Conservation (phyloP, 345 rosid genomes). For the Erysimum cheiranthoides region DNA sequence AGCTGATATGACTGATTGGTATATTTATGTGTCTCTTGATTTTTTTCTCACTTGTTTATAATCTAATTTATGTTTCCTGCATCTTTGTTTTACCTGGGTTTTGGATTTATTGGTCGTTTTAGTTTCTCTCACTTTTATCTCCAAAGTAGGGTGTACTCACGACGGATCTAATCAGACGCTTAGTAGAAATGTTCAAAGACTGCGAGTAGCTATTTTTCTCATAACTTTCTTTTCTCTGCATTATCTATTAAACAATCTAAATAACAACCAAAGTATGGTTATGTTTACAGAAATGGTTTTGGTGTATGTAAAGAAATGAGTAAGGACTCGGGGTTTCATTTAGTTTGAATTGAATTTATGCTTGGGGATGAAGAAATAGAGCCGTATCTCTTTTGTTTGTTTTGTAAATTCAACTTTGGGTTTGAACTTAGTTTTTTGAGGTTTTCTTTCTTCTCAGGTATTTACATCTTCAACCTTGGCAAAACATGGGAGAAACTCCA, state of each 20-base stretch:
- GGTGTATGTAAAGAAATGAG: background rate
- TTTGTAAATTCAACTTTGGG: background rate
- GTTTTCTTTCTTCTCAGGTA: conserved; percentile 49
- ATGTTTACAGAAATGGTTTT: background rate
- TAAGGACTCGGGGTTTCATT: background rate
- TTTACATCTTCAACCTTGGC: conserved; percentile 87
- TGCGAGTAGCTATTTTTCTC: background rate
- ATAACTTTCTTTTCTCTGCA: background rate
- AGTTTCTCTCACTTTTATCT: background rate
- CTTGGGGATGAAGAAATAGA: background rate
- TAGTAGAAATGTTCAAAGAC: background rate
- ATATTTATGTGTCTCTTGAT: background rate
- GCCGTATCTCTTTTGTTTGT: too few species aligned
- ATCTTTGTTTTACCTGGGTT: conserved; percentile 13
- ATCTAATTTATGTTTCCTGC: background rate
- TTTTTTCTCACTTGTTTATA: background rate
- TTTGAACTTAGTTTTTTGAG: background rate
- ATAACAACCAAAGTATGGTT: background rate
- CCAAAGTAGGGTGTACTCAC: background rate
- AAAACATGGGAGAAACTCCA: conserved; percentile 95
- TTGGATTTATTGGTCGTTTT: conserved; percentile 8
- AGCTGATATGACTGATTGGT: conserved; percentile 5
- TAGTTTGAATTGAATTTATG: background rate
- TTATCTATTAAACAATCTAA: too few species aligned
- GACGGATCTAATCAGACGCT: conserved; percentile 8